phyloP scores from a whole-genome alignment of 805 yeast species.

The Yamadazyma tumulicola region DNA sequence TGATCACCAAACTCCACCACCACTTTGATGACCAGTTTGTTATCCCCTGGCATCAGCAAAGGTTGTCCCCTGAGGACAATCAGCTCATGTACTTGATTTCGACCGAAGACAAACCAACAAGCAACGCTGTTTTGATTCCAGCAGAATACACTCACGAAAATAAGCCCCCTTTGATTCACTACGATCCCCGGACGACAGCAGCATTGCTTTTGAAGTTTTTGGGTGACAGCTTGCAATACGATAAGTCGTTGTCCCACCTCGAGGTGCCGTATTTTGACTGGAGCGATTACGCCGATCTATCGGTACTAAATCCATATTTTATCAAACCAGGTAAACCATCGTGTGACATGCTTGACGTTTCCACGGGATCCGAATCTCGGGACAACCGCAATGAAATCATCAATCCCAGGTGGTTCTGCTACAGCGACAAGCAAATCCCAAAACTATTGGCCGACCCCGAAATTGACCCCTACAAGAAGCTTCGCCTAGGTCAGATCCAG shows the following conservation, averaged over 20 bases:
- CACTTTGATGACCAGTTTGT: neutral
- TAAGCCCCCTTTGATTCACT: constrained; percentile 11
- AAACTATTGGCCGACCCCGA: constrained; percentile 4
- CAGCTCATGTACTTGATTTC: constrained; percentile 11
- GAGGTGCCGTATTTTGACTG: constrained; percentile 26
- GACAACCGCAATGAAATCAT: constrained; percentile 9
- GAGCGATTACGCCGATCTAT: constrained; percentile 29
- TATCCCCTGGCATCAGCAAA: constrained; percentile 6
- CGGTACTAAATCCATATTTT: constrained; percentile 17
- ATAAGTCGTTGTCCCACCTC: constrained; percentile 6
- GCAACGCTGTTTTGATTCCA: constrained; percentile 13
- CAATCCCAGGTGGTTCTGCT: constrained; percentile 18
- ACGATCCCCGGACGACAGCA: constrained; percentile 29
- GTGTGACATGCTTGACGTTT: constrained; percentile 20
- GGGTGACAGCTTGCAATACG: constrained; percentile 9
- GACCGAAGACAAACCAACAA: constrained; percentile 4
- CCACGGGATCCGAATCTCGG: constrained; percentile 8
- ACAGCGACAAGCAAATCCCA: constrained; percentile 22
- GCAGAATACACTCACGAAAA: constrained; percentile 9
- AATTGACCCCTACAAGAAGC: neutral
- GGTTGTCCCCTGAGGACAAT: constrained; percentile 7
- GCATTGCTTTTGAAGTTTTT: constrained; percentile 19
- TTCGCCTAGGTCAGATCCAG: constrained; percentile 5
- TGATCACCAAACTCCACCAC: neutral
- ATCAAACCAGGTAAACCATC: constrained; percentile 12